phyloP scores from a whole-genome alignment of 805 yeast genomes.

The Kodamaea neixiangensis region DNA sequence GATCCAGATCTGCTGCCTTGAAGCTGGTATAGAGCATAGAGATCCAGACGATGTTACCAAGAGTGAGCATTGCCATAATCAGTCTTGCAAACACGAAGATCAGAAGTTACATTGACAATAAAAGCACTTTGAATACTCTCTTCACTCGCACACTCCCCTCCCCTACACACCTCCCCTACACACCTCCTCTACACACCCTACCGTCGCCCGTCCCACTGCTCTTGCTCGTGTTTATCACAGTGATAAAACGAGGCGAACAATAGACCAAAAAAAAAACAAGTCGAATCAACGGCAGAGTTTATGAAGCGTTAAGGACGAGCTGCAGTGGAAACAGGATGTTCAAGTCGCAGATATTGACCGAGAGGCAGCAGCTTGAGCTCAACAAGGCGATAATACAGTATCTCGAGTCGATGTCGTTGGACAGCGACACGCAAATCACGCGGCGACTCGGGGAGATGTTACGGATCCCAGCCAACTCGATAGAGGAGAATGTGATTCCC shows the following conservation, averaged over 20 bases:
- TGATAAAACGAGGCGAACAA: not conserved
- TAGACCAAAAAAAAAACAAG: not conserved
- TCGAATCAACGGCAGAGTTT: not conserved
- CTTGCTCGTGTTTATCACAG: not conserved
- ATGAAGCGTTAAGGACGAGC: not conserved
- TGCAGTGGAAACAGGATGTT: slow-evolving; percentile 1
- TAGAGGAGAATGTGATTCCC: slow-evolving; percentile 30
- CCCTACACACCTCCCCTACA: not conserved
- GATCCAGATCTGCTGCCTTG: too few relatives aligned
- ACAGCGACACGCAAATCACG: slow-evolving; percentile 18
- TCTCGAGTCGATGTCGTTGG: slow-evolving; percentile 34
- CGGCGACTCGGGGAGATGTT: slow-evolving; percentile 13
- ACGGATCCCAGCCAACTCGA: slow-evolving; percentile 9
- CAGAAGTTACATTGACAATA: too few relatives aligned
- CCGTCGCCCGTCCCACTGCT: not conserved
- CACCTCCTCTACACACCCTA: not conserved
- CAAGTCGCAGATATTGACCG: slow-evolving; percentile 24
- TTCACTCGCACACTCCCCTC: too few relatives aligned
- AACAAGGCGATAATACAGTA: slow-evolving; percentile 45
- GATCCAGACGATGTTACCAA: too few relatives aligned
- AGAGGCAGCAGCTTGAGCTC: slow-evolving; percentile 35
- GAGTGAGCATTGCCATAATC: too few relatives aligned
- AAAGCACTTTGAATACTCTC: too few relatives aligned
- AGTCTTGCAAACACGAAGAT: too few relatives aligned
- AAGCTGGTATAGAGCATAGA: not conserved